These are phyloP conservation scores for Hypoxylon rubiginosum DNA, from an alignment of 2,329 filamentous ascomycete genomes.

Conservation along the genomic window DNA sequence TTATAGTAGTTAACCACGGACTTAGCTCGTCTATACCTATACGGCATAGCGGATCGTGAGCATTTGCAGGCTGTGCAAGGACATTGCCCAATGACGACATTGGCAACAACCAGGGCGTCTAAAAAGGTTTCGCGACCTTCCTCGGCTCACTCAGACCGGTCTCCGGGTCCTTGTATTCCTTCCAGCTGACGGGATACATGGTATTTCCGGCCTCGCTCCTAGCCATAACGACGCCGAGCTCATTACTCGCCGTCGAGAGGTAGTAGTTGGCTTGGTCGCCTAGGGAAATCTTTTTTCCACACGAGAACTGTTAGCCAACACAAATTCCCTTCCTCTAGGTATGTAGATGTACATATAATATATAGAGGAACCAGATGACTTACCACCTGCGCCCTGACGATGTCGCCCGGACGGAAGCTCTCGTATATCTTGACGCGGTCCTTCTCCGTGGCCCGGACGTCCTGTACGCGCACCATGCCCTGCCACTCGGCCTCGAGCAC, in stretches of 20 bases:
- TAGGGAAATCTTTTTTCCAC: conserved; percentile 77
- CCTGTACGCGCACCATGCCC: conserved; percentile 87
- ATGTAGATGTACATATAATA: not conserved
- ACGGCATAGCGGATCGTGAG: not conserved
- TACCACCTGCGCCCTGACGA: conserved; percentile 87
- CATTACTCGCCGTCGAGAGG: conserved; percentile 90
- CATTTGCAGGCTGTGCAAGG: not conserved
- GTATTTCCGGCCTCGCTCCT: conserved; percentile 87
- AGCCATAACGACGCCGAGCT: conserved; percentile 94
- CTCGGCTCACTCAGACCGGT: conserved; percentile 82
- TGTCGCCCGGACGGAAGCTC: conserved; percentile 91
- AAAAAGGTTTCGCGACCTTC: conserved; percentile 95
- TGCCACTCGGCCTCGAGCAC: conserved; percentile 85
- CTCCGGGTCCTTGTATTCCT: conserved; percentile 88
- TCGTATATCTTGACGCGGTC: conserved; percentile 93
- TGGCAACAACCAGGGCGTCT: conserved; percentile 52
- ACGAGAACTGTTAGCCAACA: conserved; percentile 15
- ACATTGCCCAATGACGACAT: not conserved
- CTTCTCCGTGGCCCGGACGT: conserved; percentile 95
- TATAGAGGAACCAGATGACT: no score
- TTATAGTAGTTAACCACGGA: not conserved
- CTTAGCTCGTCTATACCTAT: not conserved
- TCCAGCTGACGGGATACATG: conserved; percentile 96
- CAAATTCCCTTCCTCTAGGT: conserved; percentile 1
- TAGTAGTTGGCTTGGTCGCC: conserved; percentile 98